A percentile compares a stretch with the other conserved stretches of the same genome.
phyloP scores from a whole-genome alignment of 1,139 yeast genomes.

The Geotrichum europaeum region DNA sequence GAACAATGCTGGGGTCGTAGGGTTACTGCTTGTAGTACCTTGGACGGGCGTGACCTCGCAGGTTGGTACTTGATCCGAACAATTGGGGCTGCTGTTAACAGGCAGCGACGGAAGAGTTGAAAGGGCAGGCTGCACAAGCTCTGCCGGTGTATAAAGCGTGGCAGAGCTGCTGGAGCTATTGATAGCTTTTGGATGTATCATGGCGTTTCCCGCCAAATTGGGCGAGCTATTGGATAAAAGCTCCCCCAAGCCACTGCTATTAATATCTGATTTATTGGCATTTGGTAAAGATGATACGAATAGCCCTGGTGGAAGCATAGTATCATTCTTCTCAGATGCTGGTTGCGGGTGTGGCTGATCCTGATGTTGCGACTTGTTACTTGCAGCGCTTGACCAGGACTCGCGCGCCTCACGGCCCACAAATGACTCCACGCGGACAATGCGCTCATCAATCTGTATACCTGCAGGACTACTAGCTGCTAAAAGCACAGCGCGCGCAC shows the following conservation, averaged over 20 bases:
- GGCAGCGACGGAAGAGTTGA: neutral
- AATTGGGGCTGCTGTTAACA: neutral
- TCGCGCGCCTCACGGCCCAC: neutral
- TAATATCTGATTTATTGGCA: neutral
- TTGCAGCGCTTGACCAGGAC: neutral
- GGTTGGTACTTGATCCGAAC: neutral
- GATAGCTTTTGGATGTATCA: neutral
- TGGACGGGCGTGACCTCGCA: neutral
- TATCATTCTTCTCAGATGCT: neutral
- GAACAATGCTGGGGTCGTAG: neutral
- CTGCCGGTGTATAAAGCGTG: neutral
- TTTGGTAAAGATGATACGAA: neutral
- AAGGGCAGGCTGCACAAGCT: neutral
- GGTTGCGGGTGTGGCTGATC: no score
- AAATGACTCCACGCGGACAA: neutral
- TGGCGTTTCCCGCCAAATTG: no score
- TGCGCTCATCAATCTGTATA: neutral
- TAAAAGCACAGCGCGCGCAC: constrained; percentile 84
- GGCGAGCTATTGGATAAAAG: neutral
- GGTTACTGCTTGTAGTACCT: neutral
- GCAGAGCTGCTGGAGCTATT: neutral
- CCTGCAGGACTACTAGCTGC: neutral
- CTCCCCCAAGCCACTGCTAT: neutral
- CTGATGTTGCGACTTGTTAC: neutral
- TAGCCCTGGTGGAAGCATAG: neutral